A percentile compares a stretch with the other conserved stretches of the same genome.
Evolutionary conservation across 495 filamentous ascomycete species (phyloP).

Genomic region (Penicillium roqueforti): DNA sequence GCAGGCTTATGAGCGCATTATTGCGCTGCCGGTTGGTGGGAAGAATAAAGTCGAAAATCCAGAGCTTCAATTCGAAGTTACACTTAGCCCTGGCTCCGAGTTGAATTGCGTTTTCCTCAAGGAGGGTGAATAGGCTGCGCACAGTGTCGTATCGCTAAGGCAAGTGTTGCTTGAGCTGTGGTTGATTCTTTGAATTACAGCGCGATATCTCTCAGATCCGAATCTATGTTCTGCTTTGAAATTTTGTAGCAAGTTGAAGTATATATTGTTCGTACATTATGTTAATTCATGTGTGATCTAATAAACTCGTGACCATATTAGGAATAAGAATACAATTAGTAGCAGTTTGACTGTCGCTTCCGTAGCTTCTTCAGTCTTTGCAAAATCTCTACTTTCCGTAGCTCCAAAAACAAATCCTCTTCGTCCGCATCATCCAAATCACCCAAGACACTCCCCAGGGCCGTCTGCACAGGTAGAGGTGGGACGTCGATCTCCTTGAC

Average conservation of each 20-base stretch:
- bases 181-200: background rate
- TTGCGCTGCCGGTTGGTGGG: slow-evolving; percentile 31
- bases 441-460: slow-evolving; percentile 22
- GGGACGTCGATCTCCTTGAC: slow-evolving; percentile 18
- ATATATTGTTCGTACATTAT: background rate
- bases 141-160: background rate
- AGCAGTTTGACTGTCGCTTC: slow-evolving; percentile 25
- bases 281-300: too few relatives aligned
- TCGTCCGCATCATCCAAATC: slow-evolving; percentile 40
- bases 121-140: slow-evolving; percentile 25
- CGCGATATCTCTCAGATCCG: background rate
- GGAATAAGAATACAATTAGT: slow-evolving; percentile 9
- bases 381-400: slow-evolving; percentile 40
- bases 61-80: slow-evolving; percentile 36
- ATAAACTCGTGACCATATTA: background rate
- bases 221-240: background rate
- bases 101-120: slow-evolving; percentile 43
- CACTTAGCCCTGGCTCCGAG: slow-evolving; percentile 37
- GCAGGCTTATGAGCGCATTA: slow-evolving; percentile 56
- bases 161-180: background rate
- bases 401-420: slow-evolving; percentile 38
- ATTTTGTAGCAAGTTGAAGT: background rate
- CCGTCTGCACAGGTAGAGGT: slow-evolving; percentile 14
- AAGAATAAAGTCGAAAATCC: slow-evolving; percentile 37
- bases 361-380: slow-evolving; percentile 37